Percentiles rank a stretch among this genome's conserved stretches.
phyloP scores from a whole-genome alignment of 345 rosid genomes.

The Iberis pinnata region DNA sequence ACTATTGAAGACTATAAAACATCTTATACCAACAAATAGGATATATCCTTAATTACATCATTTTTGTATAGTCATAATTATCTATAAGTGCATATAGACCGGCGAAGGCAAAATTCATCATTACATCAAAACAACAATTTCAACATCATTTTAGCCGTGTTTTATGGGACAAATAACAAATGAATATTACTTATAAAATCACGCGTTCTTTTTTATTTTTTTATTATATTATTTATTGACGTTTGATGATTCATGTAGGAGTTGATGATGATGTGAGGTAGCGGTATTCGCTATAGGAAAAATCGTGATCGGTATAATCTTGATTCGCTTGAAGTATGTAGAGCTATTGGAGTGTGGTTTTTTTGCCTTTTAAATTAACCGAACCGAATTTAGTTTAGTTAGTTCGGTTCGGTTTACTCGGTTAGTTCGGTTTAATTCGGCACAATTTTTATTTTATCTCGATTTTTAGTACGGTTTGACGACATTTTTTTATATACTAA shows the following conservation, averaged over 20 bases:
- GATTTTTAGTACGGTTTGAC: no score
- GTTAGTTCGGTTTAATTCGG: no score
- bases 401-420: no score
- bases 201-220: conserved; percentile 29
- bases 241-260: conserved; percentile 15
- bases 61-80: conserved; percentile 23
- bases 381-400: no score
- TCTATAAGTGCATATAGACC: conserved; percentile 32
- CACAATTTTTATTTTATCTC: no score
- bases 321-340: no score
- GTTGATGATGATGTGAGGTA: not conserved
- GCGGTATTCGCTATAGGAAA: no score
- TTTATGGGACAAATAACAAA: conserved; percentile 25
- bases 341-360: no score
- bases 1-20: conserved; percentile 1
- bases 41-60: conserved; percentile 12
- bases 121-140: conserved; percentile 28
- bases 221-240: no score
- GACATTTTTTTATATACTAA: no score
- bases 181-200: conserved; percentile 10
- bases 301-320: no score
- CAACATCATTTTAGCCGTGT: conserved; percentile 34
- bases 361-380: no score
- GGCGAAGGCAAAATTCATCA: conserved; percentile 27
- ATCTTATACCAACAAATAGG: conserved; percentile 26